Percentiles rank a stretch among this genome's conserved stretches.
Evolutionary conservation across 192 early-diverging fungal species (phyloP).

Genomic region (Kappamyces sp.): DNA sequence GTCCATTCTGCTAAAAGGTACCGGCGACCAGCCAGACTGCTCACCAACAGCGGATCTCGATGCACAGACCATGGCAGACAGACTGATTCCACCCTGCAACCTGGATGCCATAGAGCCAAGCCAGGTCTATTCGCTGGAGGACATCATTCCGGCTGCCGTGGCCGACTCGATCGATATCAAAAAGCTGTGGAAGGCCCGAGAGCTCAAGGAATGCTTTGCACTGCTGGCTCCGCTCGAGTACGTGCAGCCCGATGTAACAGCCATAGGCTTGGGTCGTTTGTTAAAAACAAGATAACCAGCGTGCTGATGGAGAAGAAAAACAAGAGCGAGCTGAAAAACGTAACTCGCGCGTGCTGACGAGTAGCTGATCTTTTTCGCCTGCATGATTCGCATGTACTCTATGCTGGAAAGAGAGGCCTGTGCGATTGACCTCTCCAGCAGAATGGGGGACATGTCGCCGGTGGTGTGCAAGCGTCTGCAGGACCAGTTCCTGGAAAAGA

Average conservation of each 20-base stretch:
- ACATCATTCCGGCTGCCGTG: constrained; percentile 60
- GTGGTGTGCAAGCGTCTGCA: constrained; percentile 52
- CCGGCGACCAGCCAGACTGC: too few relatives aligned
- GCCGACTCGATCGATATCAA: constrained; percentile 60
- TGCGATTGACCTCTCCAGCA: too few relatives aligned
- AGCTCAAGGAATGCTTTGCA: constrained; percentile 26
- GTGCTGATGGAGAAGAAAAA: constrained; percentile 25
- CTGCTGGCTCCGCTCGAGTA: constrained; percentile 23
- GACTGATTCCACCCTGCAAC: constrained; percentile 77
- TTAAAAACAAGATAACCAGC: constrained; percentile 14
- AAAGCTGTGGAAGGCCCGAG: constrained; percentile 29
- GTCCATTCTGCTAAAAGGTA: constrained; percentile 46
- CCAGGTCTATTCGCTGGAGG: constrained; percentile 74
- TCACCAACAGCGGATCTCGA: constrained; percentile 24
- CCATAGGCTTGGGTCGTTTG: constrained; percentile 25
- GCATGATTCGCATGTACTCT: constrained; percentile 64
- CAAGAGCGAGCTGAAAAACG: constrained; percentile 20
- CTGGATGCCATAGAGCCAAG: constrained; percentile 22
- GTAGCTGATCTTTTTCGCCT: constrained; percentile 66
- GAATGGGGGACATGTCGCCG: constrained; percentile 40
- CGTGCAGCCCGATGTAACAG: constrained; percentile 6
- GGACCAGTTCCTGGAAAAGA: constrained; percentile 41
- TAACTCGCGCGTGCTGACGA: constrained; percentile 1
- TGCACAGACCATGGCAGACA: constrained; percentile 41
- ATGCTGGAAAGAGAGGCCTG: too few relatives aligned